Evolutionary conservation across 1,284 basidiomycete species (phyloP).

Genomic region (Cryptococcus floricola): DNA sequence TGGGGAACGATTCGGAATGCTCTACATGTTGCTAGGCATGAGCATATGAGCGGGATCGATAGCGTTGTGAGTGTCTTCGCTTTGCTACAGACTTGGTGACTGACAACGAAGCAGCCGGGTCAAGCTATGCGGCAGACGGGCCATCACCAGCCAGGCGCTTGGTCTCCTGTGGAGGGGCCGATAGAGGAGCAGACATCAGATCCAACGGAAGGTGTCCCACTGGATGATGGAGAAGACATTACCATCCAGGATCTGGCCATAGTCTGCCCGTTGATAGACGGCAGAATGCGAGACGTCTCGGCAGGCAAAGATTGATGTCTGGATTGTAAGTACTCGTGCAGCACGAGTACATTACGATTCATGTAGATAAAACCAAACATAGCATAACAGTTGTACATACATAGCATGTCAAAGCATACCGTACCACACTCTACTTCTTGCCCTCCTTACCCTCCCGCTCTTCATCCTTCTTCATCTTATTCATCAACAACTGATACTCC

Average conservation of each 20-base stretch:
- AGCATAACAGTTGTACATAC: background rate
- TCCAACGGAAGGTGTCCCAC: conserved; percentile 11
- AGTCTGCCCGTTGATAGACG: conserved; percentile 67
- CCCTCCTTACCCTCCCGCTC: conserved; percentile 1
- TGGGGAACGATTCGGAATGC: conserved; percentile 57
- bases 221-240: conserved; percentile 25
- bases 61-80: conserved; percentile 59
- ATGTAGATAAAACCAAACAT: background rate
- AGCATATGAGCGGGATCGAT: conserved; percentile 76
- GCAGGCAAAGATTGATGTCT: conserved; percentile 3
- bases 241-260: conserved; percentile 56
- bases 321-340: background rate
- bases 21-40: conserved; percentile 59
- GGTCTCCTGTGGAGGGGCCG: background rate
- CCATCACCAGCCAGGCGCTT: conserved; percentile 13
- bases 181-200: background rate
- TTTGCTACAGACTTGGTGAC: background rate
- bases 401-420: background rate
- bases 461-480: conserved; percentile 39
- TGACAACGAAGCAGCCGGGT: conserved; percentile 6
- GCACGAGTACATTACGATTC: background rate
- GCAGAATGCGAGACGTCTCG: conserved; percentile 59
- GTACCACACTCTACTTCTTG: background rate
- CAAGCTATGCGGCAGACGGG: conserved; percentile 16
- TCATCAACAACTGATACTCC: conserved; percentile 45